A percentile compares a stretch with the other conserved stretches of the same genome.
Conservation (phyloP, 345 rosid species). For the Arabidopsis suecica region DNA sequence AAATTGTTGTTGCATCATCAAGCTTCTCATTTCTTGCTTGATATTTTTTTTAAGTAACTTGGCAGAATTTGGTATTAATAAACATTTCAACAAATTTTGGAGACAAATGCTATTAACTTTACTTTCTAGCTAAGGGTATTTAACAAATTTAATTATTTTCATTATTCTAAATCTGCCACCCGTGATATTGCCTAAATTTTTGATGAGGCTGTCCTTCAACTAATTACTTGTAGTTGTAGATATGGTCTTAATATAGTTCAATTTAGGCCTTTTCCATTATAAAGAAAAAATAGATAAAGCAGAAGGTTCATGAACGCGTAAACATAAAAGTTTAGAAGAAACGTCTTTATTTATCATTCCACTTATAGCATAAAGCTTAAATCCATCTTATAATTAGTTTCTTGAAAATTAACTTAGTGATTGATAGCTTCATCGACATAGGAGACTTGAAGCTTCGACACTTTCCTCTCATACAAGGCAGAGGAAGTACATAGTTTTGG, state of each 20-base stretch:
- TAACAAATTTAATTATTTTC: no score
- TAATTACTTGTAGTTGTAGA: neutral
- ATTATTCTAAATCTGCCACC: no score
- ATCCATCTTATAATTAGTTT: neutral
- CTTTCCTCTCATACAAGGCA: neutral
- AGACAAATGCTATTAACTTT: no score
- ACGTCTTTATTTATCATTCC: neutral
- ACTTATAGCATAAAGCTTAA: neutral
- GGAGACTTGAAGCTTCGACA: conserved; percentile 29
- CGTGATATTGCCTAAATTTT: neutral
- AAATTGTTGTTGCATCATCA: no score
- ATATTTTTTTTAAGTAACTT: no score
- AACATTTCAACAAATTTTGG: no score
- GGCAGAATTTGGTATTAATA: no score
- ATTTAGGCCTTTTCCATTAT: neutral
- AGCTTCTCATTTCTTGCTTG: no score
- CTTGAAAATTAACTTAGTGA: neutral
- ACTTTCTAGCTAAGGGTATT: no score
- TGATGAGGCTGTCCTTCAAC: neutral
- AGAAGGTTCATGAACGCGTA: neutral
- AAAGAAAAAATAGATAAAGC: neutral
- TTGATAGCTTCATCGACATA: conserved; percentile 24
- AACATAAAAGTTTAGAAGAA: neutral
- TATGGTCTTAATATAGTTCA: neutral
- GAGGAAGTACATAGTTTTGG: conserved; percentile 27